phyloP scores from a whole-genome alignment of 2,329 filamentous ascomycete genomes.

The Trichoderma asperellum region DNA sequence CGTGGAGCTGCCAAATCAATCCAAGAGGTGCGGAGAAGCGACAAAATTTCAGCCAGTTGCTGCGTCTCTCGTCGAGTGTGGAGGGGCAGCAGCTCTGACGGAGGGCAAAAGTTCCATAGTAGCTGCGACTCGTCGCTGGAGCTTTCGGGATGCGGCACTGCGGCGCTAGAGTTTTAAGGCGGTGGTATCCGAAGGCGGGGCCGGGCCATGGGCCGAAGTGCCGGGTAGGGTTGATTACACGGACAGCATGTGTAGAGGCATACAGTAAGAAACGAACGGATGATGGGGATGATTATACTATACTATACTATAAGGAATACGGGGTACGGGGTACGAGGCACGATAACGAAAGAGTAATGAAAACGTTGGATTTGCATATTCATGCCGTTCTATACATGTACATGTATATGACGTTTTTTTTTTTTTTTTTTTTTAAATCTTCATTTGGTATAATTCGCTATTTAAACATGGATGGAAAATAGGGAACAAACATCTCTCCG shows the following conservation, averaged over 20 bases:
- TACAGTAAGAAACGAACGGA: too few relatives aligned
- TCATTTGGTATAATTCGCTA: too few relatives aligned
- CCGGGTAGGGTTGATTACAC: neutral
- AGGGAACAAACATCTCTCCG: neutral
- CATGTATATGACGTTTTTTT: too few relatives aligned
- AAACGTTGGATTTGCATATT: too few relatives aligned
- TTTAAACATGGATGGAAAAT: too few relatives aligned
- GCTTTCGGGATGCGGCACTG: slow-evolving; percentile 8
- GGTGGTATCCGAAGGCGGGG: neutral
- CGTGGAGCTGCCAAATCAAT: neutral
- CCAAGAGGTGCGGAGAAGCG: slow-evolving; percentile 16
- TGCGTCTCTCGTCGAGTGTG: neutral
- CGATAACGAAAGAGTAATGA: too few relatives aligned
- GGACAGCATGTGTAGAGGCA: neutral
- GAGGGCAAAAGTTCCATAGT: neutral
- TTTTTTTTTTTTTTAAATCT: too few relatives aligned
- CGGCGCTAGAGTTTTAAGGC: too few relatives aligned
- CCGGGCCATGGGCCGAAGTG: neutral
- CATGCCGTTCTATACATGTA: too few relatives aligned
- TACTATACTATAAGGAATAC: too few relatives aligned
- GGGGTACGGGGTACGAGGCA: too few relatives aligned
- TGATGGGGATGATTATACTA: too few relatives aligned
- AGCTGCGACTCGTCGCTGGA: neutral
- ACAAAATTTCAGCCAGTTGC: neutral
- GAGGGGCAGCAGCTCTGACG: neutral